A percentile compares a stretch with the other conserved stretches of the same genome.
Evolutionary conservation across 1,284 basidiomycete genomes (phyloP).

Genomic region (Xerocomus alliaceus): DNA sequence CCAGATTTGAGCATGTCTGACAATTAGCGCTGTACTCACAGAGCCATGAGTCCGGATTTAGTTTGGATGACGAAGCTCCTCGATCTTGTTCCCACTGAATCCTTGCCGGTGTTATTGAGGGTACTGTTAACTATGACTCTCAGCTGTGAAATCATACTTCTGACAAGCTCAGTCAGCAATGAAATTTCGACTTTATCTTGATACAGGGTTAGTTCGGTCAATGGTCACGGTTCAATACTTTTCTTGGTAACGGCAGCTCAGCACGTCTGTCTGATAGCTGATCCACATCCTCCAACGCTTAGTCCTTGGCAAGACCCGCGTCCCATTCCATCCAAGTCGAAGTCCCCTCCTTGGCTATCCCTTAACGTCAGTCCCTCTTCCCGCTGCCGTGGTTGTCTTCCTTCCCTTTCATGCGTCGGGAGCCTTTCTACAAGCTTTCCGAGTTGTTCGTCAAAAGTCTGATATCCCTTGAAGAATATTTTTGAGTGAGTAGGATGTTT

Average conservation of each 20-base stretch:
- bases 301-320: conserved; percentile 8
- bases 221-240: too few species aligned
- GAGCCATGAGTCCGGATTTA: background rate
- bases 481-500: background rate
- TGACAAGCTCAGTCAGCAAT: too few species aligned
- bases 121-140: background rate
- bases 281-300: too few species aligned
- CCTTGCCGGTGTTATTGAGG: too few species aligned
- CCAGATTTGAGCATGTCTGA: too few species aligned
- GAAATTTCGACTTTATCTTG: too few species aligned
- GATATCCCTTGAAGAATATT: conserved; percentile 16
- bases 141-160: background rate
- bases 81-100: background rate
- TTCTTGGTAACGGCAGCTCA: too few species aligned
- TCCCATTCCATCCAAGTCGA: conserved; percentile 21
- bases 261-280: too few species aligned
- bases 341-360: background rate
- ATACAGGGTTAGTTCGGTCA: too few species aligned
- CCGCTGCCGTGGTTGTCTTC: too few species aligned
- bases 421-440: conserved; percentile 3
- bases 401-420: background rate
- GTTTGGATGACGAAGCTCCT: background rate
- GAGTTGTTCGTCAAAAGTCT: conserved; percentile 14
- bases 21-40: too few species aligned
- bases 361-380: conserved; percentile 6